Percentiles rank a stretch among this genome's conserved stretches.
These are phyloP conservation scores for Candida maltosa DNA, from an alignment of 805 yeast genomes.

Conservation along the genomic window DNA sequence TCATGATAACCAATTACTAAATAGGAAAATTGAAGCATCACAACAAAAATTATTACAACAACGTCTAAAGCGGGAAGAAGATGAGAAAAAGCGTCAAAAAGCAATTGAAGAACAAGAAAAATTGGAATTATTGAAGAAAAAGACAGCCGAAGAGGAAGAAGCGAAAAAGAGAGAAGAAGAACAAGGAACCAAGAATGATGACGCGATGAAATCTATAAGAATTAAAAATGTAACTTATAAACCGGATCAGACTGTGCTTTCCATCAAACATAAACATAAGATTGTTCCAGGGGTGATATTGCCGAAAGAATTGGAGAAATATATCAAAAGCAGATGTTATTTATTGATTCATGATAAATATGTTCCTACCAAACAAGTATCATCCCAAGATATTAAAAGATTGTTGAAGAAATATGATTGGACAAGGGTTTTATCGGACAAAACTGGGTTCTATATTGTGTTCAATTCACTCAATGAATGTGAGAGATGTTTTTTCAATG, in stretches of 20 bases:
- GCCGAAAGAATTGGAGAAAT: slow-evolving; percentile 47
- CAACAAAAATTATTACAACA: slow-evolving; percentile 22
- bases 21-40: slow-evolving; percentile 34
- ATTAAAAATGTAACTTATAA: slow-evolving; percentile 11
- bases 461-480: slow-evolving; percentile 62
- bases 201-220: not conserved
- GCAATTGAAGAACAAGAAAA: slow-evolving; percentile 13
- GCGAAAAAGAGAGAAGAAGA: slow-evolving; percentile 9
- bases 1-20: slow-evolving; percentile 34
- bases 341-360: slow-evolving; percentile 51
- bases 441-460: slow-evolving; percentile 66
- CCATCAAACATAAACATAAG: slow-evolving; percentile 26
- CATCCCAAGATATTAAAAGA: slow-evolving; percentile 57
- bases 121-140: slow-evolving; percentile 12
- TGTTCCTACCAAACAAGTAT: slow-evolving; percentile 45
- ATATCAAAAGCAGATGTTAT: slow-evolving; percentile 56
- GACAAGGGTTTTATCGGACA: slow-evolving; percentile 62
- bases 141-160: slow-evolving; percentile 13
- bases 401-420: slow-evolving; percentile 59
- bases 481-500: slow-evolving; percentile 53
- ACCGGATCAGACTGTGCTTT: slow-evolving; percentile 34
- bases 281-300: slow-evolving; percentile 35
- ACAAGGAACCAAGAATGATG: slow-evolving; percentile 5
- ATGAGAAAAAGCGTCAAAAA: slow-evolving; percentile 24
- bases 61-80: slow-evolving; percentile 28